Percentiles rank a stretch among this genome's conserved stretches.
These are phyloP conservation scores for Phoma sp. DNA, from an alignment of 2,329 filamentous ascomycete genomes.

Conservation along the genomic window DNA sequence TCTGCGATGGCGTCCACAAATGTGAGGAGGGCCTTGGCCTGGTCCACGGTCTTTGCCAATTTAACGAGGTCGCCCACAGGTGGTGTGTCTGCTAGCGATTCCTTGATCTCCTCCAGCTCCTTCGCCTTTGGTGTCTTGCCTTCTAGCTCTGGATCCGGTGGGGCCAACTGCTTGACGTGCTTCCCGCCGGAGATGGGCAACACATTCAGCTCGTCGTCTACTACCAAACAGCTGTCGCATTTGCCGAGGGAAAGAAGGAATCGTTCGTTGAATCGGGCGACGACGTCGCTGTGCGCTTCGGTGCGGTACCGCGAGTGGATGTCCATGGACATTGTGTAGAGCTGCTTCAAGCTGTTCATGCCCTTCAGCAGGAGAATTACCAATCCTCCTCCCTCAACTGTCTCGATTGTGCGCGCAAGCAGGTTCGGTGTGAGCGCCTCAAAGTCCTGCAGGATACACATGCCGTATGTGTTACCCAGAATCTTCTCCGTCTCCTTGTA, in stretches of 20 bases:
- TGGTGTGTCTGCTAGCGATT: constrained; percentile 82
- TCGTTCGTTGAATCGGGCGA: constrained; percentile 95
- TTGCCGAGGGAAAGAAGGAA: constrained; percentile 96
- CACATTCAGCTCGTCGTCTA: constrained; percentile 97
- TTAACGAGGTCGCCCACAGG: constrained; percentile 84
- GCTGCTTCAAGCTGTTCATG: constrained; percentile 95
- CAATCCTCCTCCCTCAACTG: constrained; percentile 93
- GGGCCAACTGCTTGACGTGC: constrained; percentile 81
- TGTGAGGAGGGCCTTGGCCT: constrained; percentile 94
- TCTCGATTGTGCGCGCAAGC: constrained; percentile 92
- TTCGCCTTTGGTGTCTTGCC: constrained; percentile 72
- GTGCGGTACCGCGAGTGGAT: constrained; percentile 96
- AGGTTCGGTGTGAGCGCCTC: constrained; percentile 98
- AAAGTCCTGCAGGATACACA: constrained; percentile 98
- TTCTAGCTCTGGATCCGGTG: constrained; percentile 75
- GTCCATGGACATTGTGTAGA: constrained; percentile 97
- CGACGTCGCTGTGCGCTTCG: constrained; percentile 93
- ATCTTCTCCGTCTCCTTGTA: constrained; percentile 99
- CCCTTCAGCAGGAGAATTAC: constrained; percentile 92
- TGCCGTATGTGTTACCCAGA: constrained; percentile 95
- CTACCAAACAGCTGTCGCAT: constrained; percentile 91
- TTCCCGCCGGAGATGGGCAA: constrained; percentile 96
- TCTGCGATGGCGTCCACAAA: constrained; percentile 97
- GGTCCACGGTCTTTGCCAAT: constrained; percentile 89
- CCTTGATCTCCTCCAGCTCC: constrained; percentile 87